These are phyloP conservation scores for Anacardium occidentale DNA, from an alignment of 345 rosid genomes.

Conservation along the genomic window DNA sequence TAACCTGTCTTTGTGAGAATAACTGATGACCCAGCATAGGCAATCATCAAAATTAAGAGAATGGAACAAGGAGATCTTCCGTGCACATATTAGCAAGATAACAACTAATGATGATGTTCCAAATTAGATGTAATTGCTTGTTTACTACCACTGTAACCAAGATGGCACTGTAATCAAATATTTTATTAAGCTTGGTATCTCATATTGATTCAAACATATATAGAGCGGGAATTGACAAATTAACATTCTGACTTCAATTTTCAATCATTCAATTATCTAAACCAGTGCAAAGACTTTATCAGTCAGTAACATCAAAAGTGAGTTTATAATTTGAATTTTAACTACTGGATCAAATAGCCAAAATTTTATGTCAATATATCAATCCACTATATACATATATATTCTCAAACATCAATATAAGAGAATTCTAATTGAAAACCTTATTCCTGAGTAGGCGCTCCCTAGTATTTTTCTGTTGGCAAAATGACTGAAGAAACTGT, in stretches of 20 bases:
- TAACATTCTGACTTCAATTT: too few relatives aligned
- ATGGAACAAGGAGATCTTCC: slow-evolving; percentile 1
- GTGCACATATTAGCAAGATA: neutral
- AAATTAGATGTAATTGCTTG: neutral
- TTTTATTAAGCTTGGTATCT: too few relatives aligned
- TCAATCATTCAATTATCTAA: too few relatives aligned
- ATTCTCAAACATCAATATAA: slow-evolving; percentile 15
- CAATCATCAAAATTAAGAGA: slow-evolving; percentile 5
- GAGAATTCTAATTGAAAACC: slow-evolving; percentile 47
- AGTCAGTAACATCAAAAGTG: too few relatives aligned
- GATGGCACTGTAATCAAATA: too few relatives aligned
- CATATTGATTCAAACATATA: too few relatives aligned
- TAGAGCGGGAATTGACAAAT: too few relatives aligned
- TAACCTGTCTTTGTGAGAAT: neutral
- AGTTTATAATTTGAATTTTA: too few relatives aligned
- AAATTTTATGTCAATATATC: too few relatives aligned
- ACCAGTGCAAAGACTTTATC: too few relatives aligned
- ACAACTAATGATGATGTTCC: slow-evolving; percentile 9
- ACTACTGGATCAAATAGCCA: too few relatives aligned
- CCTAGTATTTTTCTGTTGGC: slow-evolving; percentile 79
- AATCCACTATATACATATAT: too few relatives aligned
- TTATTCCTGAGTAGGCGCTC: slow-evolving; percentile 77
- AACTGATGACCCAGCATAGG: slow-evolving; percentile 8
- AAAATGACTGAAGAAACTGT: slow-evolving; percentile 83
- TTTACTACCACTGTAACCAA: neutral